Evolutionary conservation across 2,329 filamentous ascomycete species (phyloP).

Genomic region (Botrytis fabae): DNA sequence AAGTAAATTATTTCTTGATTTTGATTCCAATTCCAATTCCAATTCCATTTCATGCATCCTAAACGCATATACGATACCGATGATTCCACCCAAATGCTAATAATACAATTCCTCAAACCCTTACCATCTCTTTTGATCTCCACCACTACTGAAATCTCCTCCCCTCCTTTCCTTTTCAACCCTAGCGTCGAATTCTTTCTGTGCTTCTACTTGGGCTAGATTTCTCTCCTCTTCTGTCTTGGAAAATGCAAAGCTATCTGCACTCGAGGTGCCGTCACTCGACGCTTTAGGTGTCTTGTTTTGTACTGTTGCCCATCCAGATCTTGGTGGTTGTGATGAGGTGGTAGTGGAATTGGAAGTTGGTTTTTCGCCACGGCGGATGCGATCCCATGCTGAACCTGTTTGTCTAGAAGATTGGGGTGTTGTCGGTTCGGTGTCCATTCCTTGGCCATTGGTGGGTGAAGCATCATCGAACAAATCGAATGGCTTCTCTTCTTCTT

Average conservation of each 20-base stretch:
- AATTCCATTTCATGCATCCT: neutral
- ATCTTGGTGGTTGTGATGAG: slow-evolving; percentile 19
- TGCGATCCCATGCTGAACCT: slow-evolving; percentile 40
- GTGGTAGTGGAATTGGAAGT: slow-evolving; percentile 13
- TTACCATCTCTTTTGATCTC: slow-evolving; percentile 35
- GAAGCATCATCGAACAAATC: slow-evolving; percentile 39
- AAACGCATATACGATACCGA: neutral
- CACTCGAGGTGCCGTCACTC: slow-evolving; percentile 20
- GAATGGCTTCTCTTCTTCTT: slow-evolving; percentile 30
- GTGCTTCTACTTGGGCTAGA: slow-evolving; percentile 34
- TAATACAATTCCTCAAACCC: neutral
- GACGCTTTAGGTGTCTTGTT: slow-evolving; percentile 22
- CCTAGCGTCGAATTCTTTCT: slow-evolving; percentile 41
- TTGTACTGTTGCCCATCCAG: slow-evolving; percentile 27
- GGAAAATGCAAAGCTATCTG: slow-evolving; percentile 35
- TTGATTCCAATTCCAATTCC: too few relatives aligned
- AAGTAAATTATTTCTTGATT: neutral
- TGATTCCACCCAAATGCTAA: neutral
- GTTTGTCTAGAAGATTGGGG: neutral
- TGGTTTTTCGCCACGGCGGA: slow-evolving; percentile 33
- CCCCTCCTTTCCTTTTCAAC: slow-evolving; percentile 39
- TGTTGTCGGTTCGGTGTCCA: slow-evolving; percentile 24
- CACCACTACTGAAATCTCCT: slow-evolving; percentile 34
- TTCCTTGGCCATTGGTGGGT: slow-evolving; percentile 33
- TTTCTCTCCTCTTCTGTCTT: slow-evolving; percentile 31